These are phyloP conservation scores for Ambrosia trifida DNA, from an alignment of 129 eudicot genomes.

Conservation along the genomic window DNA sequence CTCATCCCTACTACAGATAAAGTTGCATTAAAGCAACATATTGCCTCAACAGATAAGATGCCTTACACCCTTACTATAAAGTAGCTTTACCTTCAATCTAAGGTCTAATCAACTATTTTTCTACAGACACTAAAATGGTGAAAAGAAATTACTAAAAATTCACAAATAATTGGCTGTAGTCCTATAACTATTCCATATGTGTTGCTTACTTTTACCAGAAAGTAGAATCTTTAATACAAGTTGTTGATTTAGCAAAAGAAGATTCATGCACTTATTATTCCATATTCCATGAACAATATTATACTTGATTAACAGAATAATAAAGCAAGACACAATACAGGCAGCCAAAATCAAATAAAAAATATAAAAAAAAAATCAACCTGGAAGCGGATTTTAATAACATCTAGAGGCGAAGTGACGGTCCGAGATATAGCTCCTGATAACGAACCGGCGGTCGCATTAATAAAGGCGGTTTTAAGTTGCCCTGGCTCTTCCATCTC, in stretches of 20 bases:
- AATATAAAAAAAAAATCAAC: constrained; percentile 20
- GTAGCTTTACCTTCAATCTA: constrained; percentile 2
- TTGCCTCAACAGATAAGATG: background rate
- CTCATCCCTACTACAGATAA: background rate
- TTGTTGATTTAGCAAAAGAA: constrained; percentile 1
- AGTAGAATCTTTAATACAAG: background rate
- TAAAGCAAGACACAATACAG: background rate
- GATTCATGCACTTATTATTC: background rate
- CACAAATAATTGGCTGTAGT: background rate
- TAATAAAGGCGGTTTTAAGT: constrained; percentile 67
- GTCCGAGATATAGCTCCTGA: constrained; percentile 95
- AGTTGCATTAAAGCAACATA: background rate
- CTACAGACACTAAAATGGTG: background rate
- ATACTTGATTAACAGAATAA: background rate
- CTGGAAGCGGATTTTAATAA: constrained; percentile 95
- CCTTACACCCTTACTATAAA: background rate
- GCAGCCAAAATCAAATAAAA: background rate
- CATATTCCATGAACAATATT: background rate
- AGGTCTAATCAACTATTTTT: background rate
- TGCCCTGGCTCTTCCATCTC: constrained; percentile 91
- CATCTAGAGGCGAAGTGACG: constrained; percentile 89
- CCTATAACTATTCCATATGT: background rate
- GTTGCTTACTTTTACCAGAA: background rate
- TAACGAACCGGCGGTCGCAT: constrained; percentile 81
- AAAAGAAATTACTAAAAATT: background rate